Percentiles rank a stretch among this genome's conserved stretches.
Evolutionary conservation across 768 basidiomycete species (phyloP).

Genomic region (Boletus vinaceobasis): DNA sequence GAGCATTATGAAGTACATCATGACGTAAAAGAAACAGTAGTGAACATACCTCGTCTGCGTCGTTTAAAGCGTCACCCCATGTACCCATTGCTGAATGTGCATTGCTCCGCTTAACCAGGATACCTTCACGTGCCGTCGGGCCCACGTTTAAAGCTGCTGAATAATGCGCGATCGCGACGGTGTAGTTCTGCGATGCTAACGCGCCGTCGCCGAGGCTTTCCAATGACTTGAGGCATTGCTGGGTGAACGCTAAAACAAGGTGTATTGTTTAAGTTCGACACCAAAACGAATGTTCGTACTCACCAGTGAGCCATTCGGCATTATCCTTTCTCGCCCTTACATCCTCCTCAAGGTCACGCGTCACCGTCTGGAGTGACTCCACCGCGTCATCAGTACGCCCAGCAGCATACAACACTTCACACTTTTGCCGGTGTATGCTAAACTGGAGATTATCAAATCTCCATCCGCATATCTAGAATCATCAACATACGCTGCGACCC

Average conservation of each 20-base stretch:
- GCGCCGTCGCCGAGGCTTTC: conserved; percentile 4
- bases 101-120: conserved; percentile 4
- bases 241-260: not conserved
- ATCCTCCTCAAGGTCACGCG: not conserved
- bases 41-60: conserved; percentile 2
- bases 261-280: not conserved
- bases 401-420: not conserved
- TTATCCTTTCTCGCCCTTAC: not conserved
- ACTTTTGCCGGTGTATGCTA: not conserved
- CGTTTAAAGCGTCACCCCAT: not conserved
- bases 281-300: not conserved
- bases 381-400: not conserved
- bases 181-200: not conserved
- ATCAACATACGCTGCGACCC: not conserved
- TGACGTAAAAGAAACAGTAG: not conserved
- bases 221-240: not conserved
- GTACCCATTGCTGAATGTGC: not conserved
- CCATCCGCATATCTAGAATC: conserved; percentile 8
- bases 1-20: not conserved
- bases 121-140: not conserved
- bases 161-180: conserved; percentile 1
- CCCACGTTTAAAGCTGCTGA: not conserved
- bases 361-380: not conserved
- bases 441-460: conserved; percentile 9
- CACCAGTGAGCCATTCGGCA: conserved; percentile 2